phyloP scores from a whole-genome alignment of 164 flowering plant species.

The Kalanchoe fedtschenkoi region DNA sequence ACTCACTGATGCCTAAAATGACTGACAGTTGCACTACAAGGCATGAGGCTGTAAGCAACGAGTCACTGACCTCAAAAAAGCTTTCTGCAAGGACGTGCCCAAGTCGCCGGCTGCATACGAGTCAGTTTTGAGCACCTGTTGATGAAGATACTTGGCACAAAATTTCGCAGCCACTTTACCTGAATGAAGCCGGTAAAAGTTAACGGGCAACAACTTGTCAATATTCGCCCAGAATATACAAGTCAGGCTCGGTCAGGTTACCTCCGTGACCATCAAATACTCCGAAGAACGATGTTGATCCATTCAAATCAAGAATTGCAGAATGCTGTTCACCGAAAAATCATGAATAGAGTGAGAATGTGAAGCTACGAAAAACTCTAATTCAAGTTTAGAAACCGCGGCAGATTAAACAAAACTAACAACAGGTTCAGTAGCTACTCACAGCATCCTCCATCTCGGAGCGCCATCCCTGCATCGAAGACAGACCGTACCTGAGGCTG shows the following conservation, averaged over 20 bases:
- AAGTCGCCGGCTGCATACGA: constrained; percentile 81
- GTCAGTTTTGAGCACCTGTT: constrained; percentile 78
- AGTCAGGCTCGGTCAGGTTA: constrained; percentile 18
- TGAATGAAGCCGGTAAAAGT: constrained; percentile 17
- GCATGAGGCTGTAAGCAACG: too few species aligned
- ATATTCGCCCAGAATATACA: not conserved
- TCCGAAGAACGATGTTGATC: not conserved
- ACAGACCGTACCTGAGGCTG: constrained; percentile 1
- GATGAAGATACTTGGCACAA: constrained; percentile 94
- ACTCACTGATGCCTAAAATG: too few species aligned
- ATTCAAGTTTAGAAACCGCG: too few species aligned
- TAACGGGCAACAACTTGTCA: too few species aligned
- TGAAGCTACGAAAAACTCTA: too few species aligned
- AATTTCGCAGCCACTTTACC: constrained; percentile 98
- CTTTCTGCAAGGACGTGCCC: constrained; percentile 66
- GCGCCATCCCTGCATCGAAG: constrained; percentile 52
- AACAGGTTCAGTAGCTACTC: constrained; percentile 11
- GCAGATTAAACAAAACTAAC: too few species aligned
- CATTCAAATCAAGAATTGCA: not conserved
- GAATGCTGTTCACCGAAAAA: not conserved
- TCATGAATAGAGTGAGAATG: not conserved
- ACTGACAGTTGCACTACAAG: too few species aligned
- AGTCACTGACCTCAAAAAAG: constrained; percentile 70
- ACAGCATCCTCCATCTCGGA: constrained; percentile 73
- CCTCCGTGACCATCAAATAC: constrained; percentile 50